Percentiles rank a stretch among this genome's conserved stretches.
These are phyloP conservation scores for Elymus sibiricus DNA, from an alignment of 176 grass and related monocot species.

Conservation along the genomic window DNA sequence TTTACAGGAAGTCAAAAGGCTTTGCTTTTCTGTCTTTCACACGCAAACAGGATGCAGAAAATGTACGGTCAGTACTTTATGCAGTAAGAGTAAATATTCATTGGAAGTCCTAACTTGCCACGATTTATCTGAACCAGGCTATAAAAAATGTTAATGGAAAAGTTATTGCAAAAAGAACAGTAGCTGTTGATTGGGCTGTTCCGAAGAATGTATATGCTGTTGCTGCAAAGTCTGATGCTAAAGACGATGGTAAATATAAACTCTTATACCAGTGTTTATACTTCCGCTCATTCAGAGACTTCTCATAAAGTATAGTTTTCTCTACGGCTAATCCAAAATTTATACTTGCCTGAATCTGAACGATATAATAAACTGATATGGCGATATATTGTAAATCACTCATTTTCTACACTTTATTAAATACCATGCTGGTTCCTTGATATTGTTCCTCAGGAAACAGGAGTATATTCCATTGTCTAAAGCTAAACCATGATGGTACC, in stretches of 20 bases:
- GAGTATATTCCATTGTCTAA: conserved; percentile 3
- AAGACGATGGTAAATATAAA: conserved; percentile 52
- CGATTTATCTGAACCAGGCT: conserved; percentile 50
- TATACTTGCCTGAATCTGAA: not conserved
- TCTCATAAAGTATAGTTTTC: not conserved
- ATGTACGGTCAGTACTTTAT: conserved; percentile 52
- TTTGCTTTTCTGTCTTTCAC: conserved; percentile 99
- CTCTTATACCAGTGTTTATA: not conserved
- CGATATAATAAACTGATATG: not conserved
- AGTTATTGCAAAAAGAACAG: conserved; percentile 68
- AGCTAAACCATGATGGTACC: not conserved
- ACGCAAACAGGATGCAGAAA: conserved; percentile 93
- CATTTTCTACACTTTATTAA: not conserved
- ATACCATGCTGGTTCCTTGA: not conserved
- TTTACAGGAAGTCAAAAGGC: conserved; percentile 87
- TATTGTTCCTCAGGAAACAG: conserved; percentile 6
- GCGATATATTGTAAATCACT: not conserved
- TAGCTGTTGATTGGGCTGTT: conserved; percentile 98
- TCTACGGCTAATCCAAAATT: conserved; percentile 6
- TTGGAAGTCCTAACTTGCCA: conserved; percentile 23
- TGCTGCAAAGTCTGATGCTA: conserved; percentile 51
- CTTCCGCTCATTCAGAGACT: not conserved
- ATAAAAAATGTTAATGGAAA: conserved; percentile 91
- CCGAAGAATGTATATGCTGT: conserved; percentile 81
- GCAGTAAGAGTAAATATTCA: conserved; percentile 20